phyloP scores from a whole-genome alignment of 352 stramenopile genomes.

The Phytophthora brassicae region DNA sequence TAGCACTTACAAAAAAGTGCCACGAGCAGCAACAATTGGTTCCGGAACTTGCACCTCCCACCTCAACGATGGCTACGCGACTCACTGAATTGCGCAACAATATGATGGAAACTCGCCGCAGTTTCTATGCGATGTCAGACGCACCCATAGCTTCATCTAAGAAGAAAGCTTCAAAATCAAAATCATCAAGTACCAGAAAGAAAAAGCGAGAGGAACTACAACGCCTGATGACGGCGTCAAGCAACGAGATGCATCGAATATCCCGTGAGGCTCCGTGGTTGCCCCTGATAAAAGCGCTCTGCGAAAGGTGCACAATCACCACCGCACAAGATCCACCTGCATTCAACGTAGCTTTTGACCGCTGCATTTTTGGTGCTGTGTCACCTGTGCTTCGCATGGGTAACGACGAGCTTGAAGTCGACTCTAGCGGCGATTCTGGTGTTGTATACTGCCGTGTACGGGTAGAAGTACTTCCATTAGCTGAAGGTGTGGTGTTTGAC shows the following conservation, averaged over 20 bases:
- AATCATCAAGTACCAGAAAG: conserved; percentile 6
- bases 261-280: conserved; percentile 37
- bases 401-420: conserved; percentile 22
- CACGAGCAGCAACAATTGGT: conserved; percentile 43
- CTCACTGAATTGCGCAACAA: conserved; percentile 12
- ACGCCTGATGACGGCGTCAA: conserved; percentile 11
- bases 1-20: conserved; percentile 43
- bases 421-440: conserved; percentile 12
- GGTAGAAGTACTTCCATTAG: conserved; percentile 27
- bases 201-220: conserved; percentile 33
- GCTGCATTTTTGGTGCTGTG: conserved; percentile 44
- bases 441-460: conserved; percentile 48
- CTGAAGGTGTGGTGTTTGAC: conserved; percentile 35
- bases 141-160: not conserved
- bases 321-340: not conserved
- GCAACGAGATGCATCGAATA: conserved; percentile 26
- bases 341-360: conserved; percentile 34
- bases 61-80: conserved; percentile 14
- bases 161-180: conserved; percentile 31
- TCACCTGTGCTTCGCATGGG: conserved; percentile 42
- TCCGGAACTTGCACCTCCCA: conserved; percentile 27
- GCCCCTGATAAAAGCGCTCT: conserved; percentile 36
- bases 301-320: conserved; percentile 32
- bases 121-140: conserved; percentile 12
- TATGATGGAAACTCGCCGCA: conserved; percentile 12